Conservation (phyloP, 2,329 filamentous ascomycete species). For the Claviceps pazoutovae region DNA sequence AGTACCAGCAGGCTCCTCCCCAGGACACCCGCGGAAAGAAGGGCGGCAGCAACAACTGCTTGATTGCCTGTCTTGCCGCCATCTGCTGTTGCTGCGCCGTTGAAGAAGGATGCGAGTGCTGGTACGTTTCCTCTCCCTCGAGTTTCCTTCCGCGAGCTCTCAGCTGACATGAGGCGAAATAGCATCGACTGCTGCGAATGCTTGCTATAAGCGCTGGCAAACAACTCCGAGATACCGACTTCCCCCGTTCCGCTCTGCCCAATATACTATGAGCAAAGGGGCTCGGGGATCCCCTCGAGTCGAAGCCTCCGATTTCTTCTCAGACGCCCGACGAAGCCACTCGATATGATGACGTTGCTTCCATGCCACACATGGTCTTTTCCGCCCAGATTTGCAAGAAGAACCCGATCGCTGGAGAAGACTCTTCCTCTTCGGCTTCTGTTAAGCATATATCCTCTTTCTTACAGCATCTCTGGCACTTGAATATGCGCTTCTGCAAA, state of each 20-base stretch:
- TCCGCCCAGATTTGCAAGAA: not conserved
- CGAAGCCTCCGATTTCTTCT: not conserved
- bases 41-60: conserved; percentile 25
- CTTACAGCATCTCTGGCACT: not conserved
- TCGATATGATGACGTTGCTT: not conserved
- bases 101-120: conserved; percentile 37
- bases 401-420: not conserved
- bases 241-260: not conserved
- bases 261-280: not conserved
- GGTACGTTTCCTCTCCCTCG: conserved; percentile 18
- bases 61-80: conserved; percentile 32
- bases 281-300: not conserved
- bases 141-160: not conserved
- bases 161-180: not conserved
- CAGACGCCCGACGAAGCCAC: not conserved
- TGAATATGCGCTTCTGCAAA: not conserved
- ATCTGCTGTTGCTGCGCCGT: conserved; percentile 37
- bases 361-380: not conserved
- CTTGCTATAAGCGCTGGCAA: conserved; percentile 15
- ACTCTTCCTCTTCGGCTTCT: not conserved
- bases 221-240: not conserved
- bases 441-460: not conserved
- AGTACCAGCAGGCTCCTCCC: conserved; percentile 26
- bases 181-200: conserved; percentile 30
- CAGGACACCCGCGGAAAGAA: conserved; percentile 16